Percentiles rank a stretch among this genome's conserved stretches.
These are phyloP conservation scores for Inosperma sp. DNA, from an alignment of 768 basidiomycete genomes.

Conservation along the genomic window DNA sequence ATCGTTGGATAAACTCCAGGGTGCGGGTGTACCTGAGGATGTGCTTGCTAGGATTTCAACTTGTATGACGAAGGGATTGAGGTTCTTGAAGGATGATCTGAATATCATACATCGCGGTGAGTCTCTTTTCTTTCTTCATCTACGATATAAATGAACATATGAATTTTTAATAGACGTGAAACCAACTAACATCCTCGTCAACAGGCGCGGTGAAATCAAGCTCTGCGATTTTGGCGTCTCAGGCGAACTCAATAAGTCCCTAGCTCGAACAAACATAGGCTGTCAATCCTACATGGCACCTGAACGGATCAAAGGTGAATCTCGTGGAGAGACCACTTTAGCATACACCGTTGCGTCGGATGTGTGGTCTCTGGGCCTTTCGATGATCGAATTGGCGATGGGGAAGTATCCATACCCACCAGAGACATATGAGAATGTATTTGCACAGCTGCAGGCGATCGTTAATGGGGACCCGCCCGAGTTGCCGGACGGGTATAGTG, in stretches of 20 bases:
- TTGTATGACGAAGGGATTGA: slow-evolving; percentile 83
- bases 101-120: slow-evolving; percentile 66
- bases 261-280: slow-evolving; percentile 98
- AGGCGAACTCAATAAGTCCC: slow-evolving; percentile 91
- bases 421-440: slow-evolving; percentile 95
- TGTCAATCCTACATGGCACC: slow-evolving; percentile 99
- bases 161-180: slow-evolving; percentile 63
- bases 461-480: slow-evolving; percentile 91
- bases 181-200: slow-evolving; percentile 91
- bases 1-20: slow-evolving; percentile 79
- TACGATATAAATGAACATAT: slow-evolving; percentile 4
- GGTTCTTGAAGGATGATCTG: slow-evolving; percentile 92
- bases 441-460: slow-evolving; percentile 93
- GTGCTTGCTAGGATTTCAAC: slow-evolving; percentile 79
- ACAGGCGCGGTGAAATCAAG: slow-evolving; percentile 84
- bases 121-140: slow-evolving; percentile 7
- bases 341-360: slow-evolving; percentile 97
- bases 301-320: slow-evolving; percentile 94
- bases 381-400: slow-evolving; percentile 88
- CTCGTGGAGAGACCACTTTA: slow-evolving; percentile 72
- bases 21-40: slow-evolving; percentile 63
- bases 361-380: slow-evolving; percentile 94
- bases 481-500: slow-evolving; percentile 69
- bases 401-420: slow-evolving; percentile 95
- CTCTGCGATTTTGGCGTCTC: slow-evolving; percentile 99